Evolutionary conservation across 768 basidiomycete genomes (phyloP), one percentile per base, ranked within the genome.

Genomic region (Termitomyces sp.): DNA sequence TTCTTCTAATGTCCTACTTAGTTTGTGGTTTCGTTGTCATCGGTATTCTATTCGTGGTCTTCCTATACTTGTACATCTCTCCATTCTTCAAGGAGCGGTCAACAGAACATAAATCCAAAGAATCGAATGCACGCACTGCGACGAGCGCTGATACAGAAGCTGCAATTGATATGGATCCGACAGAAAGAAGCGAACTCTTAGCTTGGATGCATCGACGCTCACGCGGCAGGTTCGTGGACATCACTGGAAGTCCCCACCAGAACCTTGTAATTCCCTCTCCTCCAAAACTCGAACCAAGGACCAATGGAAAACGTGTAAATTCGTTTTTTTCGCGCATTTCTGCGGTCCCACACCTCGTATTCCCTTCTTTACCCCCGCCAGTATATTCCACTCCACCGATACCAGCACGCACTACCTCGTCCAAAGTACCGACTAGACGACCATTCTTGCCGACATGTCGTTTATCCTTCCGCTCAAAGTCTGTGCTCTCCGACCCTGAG

Each of bases 121-220:
- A 30, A 28, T 34, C 46, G 38, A 50, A 12, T 21, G 56, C 43
- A 30, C 17, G 11, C 22, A 53, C 46, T 30, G 37, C 28, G 17
- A 26, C 2, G 41, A 41, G 17, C 17, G 45, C 50, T 35, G 60
- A 58, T 37, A 56, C 58, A 11, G 60, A 65, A 42, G 53, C 52
- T 22, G 60, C 44, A 21, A 42, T 38, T 14, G 54, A 55, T 35
- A 44, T 56, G 44, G 53, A 58, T 43, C 54, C 58, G 32, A 22
- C 43, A 37, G 63, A 64, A 38, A 58, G 60, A 56, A 56, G 22
- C 0, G 51, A 37, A 26, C 66, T 69, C 6, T 38, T 66, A 34
- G 60, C 58, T 6, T 69, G 68, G 68, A 59, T 69, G 40, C 64
- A 66, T 37, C 61, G 65, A 38, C 61, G 65, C 30, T 69, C 68